Evolutionary conservation across 116 monocot species (phyloP).

Genomic region (Dioscorea cayenensis): DNA sequence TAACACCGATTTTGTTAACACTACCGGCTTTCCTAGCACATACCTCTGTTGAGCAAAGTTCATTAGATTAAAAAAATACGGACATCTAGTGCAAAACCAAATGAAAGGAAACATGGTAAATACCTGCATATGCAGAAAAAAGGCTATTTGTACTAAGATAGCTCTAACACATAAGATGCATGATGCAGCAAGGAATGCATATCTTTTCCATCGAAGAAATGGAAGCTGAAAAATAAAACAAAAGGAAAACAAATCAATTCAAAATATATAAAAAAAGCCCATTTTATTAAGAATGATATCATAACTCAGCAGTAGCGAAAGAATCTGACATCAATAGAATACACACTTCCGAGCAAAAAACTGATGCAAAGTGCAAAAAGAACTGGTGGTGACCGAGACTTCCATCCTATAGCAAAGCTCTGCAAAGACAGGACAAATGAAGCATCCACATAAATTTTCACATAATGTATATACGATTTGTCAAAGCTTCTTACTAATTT

Average conservation of each 20-base stretch:
- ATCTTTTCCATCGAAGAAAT: constrained; percentile 41
- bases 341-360: constrained; percentile 53
- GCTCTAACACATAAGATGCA: constrained; percentile 50
- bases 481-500: not conserved
- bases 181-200: constrained; percentile 47
- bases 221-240: constrained; percentile 26
- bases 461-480: not conserved
- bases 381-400: constrained; percentile 35
- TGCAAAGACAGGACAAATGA: not conserved
- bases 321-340: constrained; percentile 38
- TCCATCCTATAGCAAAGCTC: constrained; percentile 40
- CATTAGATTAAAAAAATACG: not conserved
- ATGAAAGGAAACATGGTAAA: not conserved
- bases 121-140: constrained; percentile 60
- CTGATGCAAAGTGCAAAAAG: constrained; percentile 29
- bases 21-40: constrained; percentile 33
- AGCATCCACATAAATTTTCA: not conserved
- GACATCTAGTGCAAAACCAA: not conserved
- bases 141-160: constrained; percentile 39
- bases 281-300: too few species aligned
- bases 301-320: not conserved
- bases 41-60: constrained; percentile 20
- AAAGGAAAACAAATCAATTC: not conserved
- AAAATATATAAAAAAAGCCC: not conserved
- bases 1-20: constrained; percentile 21